Base-by-base conservation (phyloP, 2,329 filamentous ascomycete genomes). In the Fusarium citri region DNA sequence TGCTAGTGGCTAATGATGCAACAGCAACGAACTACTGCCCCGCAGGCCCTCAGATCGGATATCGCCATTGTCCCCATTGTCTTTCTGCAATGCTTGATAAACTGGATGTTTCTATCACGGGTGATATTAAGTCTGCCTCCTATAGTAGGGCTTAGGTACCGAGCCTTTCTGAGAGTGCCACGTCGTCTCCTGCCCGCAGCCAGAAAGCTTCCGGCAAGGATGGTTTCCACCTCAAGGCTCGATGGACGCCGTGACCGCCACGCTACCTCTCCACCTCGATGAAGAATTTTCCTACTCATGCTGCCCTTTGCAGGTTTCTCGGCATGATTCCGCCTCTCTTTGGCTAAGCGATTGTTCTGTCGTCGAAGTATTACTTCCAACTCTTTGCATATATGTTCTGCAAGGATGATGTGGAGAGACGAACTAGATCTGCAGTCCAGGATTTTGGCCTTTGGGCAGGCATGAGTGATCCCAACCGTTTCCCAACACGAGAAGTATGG, bases 341-440 rank as follows among this genome's bases (percentile, higher is more conserved):
- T 28, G 59, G 47, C 16, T 46, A 47, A 58, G 51, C 11, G 31
- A 14, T 46, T 56, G 48, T 61, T 49, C 45, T 61, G 63, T 55
- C 68, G 62, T 58, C 37, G 54, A 67, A 54, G 45, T 58, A 55
- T 50, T 58, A 64, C 63, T 69, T 56, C 59, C 56, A 64, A 63
- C 50, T 53, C 63, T 55, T 61, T 55, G 28, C 45, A 25, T 58
- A 50, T 41, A 49, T 58, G 23, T 26, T 51, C 60, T 67, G 55
- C 58, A 68, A 61, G 69, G 59, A 65, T 62, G 63, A 65, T 65
- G 67, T 73, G 71, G 68, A 59, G 64, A 60, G 53, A 62, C 45
- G 58, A 68, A 65, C 61, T 69, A 69, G 74, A 76, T 75, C 74
- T 76, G 70, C 74, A 64, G 69, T 69, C 74, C 73, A 62, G 74